Evolutionary conservation across 495 filamentous ascomycete genomes (phyloP), one percentile per base, ranked within the genome.

Genomic region (Acidomyces sp.): DNA sequence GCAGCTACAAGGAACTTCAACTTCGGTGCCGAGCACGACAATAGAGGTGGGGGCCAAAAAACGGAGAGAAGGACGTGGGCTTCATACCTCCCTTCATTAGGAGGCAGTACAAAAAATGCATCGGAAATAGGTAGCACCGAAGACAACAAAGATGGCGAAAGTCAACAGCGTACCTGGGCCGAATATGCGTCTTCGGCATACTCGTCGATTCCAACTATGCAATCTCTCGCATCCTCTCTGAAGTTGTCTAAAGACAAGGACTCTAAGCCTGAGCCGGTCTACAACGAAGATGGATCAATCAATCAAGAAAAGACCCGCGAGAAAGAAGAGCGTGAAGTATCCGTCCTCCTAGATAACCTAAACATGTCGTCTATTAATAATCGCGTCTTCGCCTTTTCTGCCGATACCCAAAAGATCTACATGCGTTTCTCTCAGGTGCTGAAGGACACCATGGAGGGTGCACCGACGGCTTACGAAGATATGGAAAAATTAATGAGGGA

Each of bases 391-490:
- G 78, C 78, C n/a, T 67, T 93, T 30, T 79, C 82, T 7, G 68
- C 74, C 33, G 85, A 87, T 47, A 85, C 82, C 2, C 71, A 81
- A 53, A 76, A 85, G 45, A 69, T 93, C 3, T 67, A 92, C 26
- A 69, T 73, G 30, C 79, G 78, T 45, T 97, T 97, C 69, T 83
- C 82, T 15, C 62, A 85, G 28, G 77, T 95, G 22, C 77, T 97
- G 46, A 87, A 85, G 52, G 88, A 95, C 58, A 64, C 93, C n/a
- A 69, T 83, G 41, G 87, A 84, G 56, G 88, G 88, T 37, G 88
- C 82, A 5, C 88, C 88, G 18, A 92, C 87, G 0, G 90, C 90
- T 11, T 94, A 92, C 56, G 72, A 79, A 53, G 90, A 97, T 60
- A 76, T 97, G 9, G 74, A 83, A 20, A 63, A 69, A 49, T 76